A percentile compares a stretch with the other conserved stretches of the same genome.
Evolutionary conservation across 441 rosid genomes (phyloP).

Genomic region (Erodium moschatum): DNA sequence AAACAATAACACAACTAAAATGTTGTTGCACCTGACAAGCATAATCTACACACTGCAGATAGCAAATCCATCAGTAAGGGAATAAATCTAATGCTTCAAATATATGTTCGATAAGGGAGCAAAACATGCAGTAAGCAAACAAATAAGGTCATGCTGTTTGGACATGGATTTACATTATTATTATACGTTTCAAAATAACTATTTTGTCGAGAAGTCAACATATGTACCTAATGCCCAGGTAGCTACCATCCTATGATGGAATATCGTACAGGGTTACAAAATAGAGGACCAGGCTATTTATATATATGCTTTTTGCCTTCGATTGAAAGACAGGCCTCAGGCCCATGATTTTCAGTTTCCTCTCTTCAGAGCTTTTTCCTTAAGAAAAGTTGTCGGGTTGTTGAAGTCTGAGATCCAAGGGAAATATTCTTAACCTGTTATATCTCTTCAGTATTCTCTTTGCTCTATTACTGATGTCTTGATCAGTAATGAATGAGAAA

Average conservation of each 20-base stretch:
- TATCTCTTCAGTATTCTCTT: background rate
- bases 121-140: background rate
- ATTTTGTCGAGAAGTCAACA: background rate
- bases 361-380: background rate
- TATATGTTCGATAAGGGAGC: background rate
- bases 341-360: background rate
- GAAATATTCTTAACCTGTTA: background rate
- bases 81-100: background rate
- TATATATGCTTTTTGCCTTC: background rate
- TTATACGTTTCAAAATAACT: background rate
- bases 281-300: background rate
- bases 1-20: conserved; percentile 23
- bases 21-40: conserved; percentile 25
- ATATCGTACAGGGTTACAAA: background rate
- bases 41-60: conserved; percentile 24
- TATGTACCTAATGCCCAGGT: background rate
- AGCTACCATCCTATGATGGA: background rate
- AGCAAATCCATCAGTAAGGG: background rate
- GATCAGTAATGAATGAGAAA: too few species aligned
- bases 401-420: background rate
- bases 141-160: background rate
- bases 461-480: background rate
- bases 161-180: background rate
- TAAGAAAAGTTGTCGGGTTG: background rate
- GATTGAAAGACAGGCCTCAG: background rate